Base-by-base conservation (phyloP, 108 stramenopile genomes). In the Cylindrotheca closterium region DNA sequence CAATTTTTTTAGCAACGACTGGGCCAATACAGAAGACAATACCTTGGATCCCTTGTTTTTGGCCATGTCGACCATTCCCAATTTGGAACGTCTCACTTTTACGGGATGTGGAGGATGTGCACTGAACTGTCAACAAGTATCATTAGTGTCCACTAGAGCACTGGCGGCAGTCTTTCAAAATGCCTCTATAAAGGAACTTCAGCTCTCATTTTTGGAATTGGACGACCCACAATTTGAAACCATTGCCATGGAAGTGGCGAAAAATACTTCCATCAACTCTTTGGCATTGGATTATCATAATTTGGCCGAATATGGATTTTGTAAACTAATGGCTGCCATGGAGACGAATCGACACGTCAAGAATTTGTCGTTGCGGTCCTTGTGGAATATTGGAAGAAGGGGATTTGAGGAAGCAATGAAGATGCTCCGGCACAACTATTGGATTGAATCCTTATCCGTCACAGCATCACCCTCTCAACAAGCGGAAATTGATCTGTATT, bases 1-100 rank as follows among this genome's bases (percentile, higher is more conserved):
- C 34, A 67, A 67, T 33, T 67, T 67, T 29, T 67, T 67, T 48
- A 52, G 51, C 54, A 67, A 67, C 34, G 65, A 67, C 53, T 55
- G 55, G 55, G 47, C 65, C 45, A 67, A 67, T 34, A 67, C 54
- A 23, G 55, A 57, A 29, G 27, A 34, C 3, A 34, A 67, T 48
- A 54, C 53, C 19, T 30, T 67, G 10, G 65, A 67, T 56, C 27
- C 54, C 4, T 37, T 67, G 25, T 1, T 67, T 4, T 29, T 30
- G 17, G 29, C 54, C 21, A 47, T 55, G 22, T 12, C 65, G 7
- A 57, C 65, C 1, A 55, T 67, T n/a, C 65, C 65, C 1, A 57
- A 57, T 18, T 34, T 67, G 7, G n/a, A 48, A 10, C 15, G 15
- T 27, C 28, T 67, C 4, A 52, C 52, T 17, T 31, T 67, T 12